phyloP scores from a whole-genome alignment of 768 basidiomycete species.

The Tulasnella sp. region DNA sequence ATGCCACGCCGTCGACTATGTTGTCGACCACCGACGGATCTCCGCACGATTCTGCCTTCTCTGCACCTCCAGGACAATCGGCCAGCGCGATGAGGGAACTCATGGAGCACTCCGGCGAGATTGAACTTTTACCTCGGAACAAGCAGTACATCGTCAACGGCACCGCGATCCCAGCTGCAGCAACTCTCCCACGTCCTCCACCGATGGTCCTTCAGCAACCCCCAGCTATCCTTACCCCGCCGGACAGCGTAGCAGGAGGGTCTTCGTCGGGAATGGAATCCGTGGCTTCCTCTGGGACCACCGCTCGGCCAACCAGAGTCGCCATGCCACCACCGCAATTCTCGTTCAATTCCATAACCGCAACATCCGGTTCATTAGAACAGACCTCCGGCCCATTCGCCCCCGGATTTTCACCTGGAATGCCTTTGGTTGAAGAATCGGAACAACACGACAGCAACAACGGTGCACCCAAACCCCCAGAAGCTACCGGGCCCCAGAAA shows the following conservation, averaged over 20 bases:
- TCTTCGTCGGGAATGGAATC: background rate
- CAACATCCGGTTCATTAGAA: conserved; percentile 12
- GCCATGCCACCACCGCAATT: conserved; percentile 19
- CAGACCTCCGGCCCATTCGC: background rate
- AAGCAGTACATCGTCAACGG: conserved; percentile 10
- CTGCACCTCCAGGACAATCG: conserved; percentile 4
- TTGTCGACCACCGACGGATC: background rate
- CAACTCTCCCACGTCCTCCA: background rate
- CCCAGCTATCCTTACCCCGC: background rate
- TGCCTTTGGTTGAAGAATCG: background rate
- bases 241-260: background rate
- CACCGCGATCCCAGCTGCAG: background rate
- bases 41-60: conserved; percentile 4
- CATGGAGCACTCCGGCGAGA: conserved; percentile 28
- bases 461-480: background rate
- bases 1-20: conserved; percentile 23
- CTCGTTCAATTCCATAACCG: conserved; percentile 9
- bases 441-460: background rate
- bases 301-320: background rate
- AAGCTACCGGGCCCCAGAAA: conserved; percentile 20
- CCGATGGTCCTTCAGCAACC: background rate
- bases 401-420: background rate
- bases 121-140: conserved; percentile 18
- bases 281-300: background rate
- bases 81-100: conserved; percentile 11